Percentiles rank a stretch among this genome's conserved stretches.
Evolutionary conservation across 2,329 filamentous ascomycete species (phyloP).

Genomic region (Cladophialophora bantiana): DNA sequence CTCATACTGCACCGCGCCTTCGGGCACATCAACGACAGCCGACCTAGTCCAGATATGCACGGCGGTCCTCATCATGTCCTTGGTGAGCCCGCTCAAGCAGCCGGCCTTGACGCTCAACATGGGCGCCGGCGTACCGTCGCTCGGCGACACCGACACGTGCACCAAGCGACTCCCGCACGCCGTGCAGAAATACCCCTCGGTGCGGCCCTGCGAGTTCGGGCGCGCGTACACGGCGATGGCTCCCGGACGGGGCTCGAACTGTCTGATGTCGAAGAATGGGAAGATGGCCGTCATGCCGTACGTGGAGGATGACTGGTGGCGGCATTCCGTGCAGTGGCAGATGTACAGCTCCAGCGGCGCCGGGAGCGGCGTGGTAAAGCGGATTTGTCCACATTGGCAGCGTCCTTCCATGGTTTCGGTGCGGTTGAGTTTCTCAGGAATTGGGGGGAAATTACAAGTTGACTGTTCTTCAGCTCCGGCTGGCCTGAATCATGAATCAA

Average conservation of each 20-base stretch:
- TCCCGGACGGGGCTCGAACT: slow-evolving; percentile 4
- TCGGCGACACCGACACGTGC: slow-evolving; percentile 48
- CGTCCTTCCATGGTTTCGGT: slow-evolving; percentile 59
- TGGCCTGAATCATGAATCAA: no score
- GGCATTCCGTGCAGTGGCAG: slow-evolving; percentile 73
- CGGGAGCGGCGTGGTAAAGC: slow-evolving; percentile 67
- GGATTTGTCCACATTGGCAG: slow-evolving; percentile 71
- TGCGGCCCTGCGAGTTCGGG: slow-evolving; percentile 46
- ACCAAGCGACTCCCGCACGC: slow-evolving; percentile 70
- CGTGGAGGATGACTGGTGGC: slow-evolving; percentile 58
- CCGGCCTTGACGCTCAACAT: slow-evolving; percentile 72
- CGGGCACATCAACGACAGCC: slow-evolving; percentile 74
- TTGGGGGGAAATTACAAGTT: no score
- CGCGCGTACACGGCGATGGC: slow-evolving; percentile 27
- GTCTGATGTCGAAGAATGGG: slow-evolving; percentile 51
- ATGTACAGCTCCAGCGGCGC: slow-evolving; percentile 71
- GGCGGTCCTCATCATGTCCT: slow-evolving; percentile 63
- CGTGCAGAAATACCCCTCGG: slow-evolving; percentile 72
- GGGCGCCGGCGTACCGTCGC: slow-evolving; percentile 58
- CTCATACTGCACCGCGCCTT: slow-evolving; percentile 65
- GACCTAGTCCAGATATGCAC: slow-evolving; percentile 73
- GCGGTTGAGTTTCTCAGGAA: no score
- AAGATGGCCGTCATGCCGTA: slow-evolving; percentile 75
- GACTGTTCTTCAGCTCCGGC: no score
- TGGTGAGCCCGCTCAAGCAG: slow-evolving; percentile 69